These are phyloP conservation scores for Pythium phragmitis DNA, from an alignment of 352 stramenopile genomes.

Conservation along the genomic window DNA sequence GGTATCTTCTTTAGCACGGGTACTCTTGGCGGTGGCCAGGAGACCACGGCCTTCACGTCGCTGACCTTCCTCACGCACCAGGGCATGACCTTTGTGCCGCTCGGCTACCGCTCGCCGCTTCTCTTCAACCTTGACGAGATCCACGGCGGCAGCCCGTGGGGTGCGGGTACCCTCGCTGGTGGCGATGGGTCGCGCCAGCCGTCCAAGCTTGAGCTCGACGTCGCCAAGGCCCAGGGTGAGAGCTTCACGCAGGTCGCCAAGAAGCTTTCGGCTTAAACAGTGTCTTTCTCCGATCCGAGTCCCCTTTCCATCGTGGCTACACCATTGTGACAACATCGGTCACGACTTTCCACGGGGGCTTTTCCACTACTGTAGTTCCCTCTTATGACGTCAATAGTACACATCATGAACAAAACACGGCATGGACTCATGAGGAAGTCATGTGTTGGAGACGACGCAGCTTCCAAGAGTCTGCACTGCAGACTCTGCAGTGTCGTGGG, in stretches of 20 bases:
- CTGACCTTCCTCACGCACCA: constrained; percentile 89
- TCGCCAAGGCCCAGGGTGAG: constrained; percentile 80
- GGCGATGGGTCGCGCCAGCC: constrained; percentile 79
- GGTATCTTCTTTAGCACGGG: constrained; percentile 88
- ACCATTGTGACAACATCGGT: too few relatives aligned
- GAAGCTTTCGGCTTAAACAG: constrained; percentile 65
- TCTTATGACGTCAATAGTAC: too few relatives aligned
- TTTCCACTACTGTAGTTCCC: too few relatives aligned
- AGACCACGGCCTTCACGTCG: constrained; percentile 65
- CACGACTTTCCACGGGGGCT: too few relatives aligned
- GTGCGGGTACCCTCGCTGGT: constrained; percentile 83
- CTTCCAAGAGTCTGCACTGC: too few relatives aligned
- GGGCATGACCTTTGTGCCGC: constrained; percentile 90
- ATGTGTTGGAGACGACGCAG: too few relatives aligned
- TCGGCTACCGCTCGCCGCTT: constrained; percentile 63
- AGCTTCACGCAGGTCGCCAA: constrained; percentile 80
- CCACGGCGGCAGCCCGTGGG: constrained; percentile 38
- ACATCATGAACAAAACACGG: too few relatives aligned
- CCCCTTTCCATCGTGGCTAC: too few relatives aligned
- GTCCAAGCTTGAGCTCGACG: constrained; percentile 71
- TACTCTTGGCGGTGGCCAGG: constrained; percentile 27
- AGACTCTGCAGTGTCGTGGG: too few relatives aligned
- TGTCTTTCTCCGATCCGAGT: too few relatives aligned
- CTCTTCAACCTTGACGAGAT: constrained; percentile 17
- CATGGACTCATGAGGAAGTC: too few relatives aligned